Evolutionary conservation across 2,329 filamentous ascomycete genomes (phyloP), one percentile per base, ranked within the genome.

Genomic region (Fusarium sp.): DNA sequence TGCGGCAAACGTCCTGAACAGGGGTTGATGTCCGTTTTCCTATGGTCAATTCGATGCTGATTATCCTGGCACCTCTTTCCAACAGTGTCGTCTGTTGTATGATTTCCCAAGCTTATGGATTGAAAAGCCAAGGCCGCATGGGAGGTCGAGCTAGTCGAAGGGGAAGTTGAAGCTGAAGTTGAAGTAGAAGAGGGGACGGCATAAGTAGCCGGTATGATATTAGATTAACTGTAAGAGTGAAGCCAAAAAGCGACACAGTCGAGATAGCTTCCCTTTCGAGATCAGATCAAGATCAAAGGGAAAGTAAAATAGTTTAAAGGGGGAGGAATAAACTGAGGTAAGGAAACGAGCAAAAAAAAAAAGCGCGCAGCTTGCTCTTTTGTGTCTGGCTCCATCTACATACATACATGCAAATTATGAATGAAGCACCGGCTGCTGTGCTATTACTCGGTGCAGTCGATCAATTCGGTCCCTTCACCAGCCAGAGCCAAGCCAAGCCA

Each of bases 311-410:
- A 37, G 37, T 56, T 51, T 45, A 31, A 45, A 59, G 53, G 47
- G 66, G 31, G 37, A 60, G 30, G 46, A 16, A 20, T 36, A 37
- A 47, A 38, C 50, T 55, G 46, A 30, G 51, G 57, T 46, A 60
- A 40, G 28, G 59, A 51, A 49, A 53, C n/a, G 56, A 70, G 28
- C 23, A 50, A 59, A 53, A 73, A 50, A 59, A 53, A 73, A 74
- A 74, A 74, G 70, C 70, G 72, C 72, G 72, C 72, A 73, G 65
- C 69, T 72, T 47, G 40, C 31, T 71, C 69, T 72, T 74, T 72
- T 69, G 67, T 73, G 71, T 59, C 60, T 51, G 62, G 47, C 47
- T 51, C 47, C 47, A 51, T 36, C 34, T 36, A 34, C 18, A 34
- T 34, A 47, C 18, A 37, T 50, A 67, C 65, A 58, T 70, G 56